Base-by-base conservation (phyloP, 768 basidiomycete genomes). In the Leucocoprinus leucothites region DNA sequence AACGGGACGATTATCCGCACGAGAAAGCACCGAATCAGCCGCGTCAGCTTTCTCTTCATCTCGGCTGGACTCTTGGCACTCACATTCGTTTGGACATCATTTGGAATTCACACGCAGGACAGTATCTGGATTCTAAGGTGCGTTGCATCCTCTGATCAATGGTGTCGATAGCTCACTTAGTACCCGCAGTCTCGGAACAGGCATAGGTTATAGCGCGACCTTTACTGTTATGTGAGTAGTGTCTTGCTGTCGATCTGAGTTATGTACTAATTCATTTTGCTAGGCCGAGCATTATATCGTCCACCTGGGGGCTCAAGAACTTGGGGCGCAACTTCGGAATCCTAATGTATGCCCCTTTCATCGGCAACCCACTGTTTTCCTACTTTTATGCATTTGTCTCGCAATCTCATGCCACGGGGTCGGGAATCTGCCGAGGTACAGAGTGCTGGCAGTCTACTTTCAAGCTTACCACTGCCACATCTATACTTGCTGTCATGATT, bases 321-420 rank as follows among this genome's bases (percentile, higher is more conserved):
- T 71, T 85, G 3, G 91, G 84, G 8, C 82, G 91, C 54, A 93
- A 93, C 67, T 92, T 82, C 57, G 89, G 89, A 22, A 67, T 89
- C 35, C 63, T 90, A 53, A 82, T 86, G 46, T 90, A 89, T 60
- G 84, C 89, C 0, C 85, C 89, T 3, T 87, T 91, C 66, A 66
- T 83, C 22, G 90, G 89, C 4, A 90, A 89, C 0, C 82, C 88
- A 1, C 34, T 82, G 0, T 91, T 91, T 65, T 90, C 91, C 2
- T 91, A 89, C 66, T 64, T 92, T 0, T 93, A 91, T 57, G 91
- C 91, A 13, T 82, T 85, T 60, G 64, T 89, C 45, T 79, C 86
- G 5, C 78, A 77, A 3, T 68, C 75, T 2, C 80, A 83, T 56
- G 73, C 79, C 8, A 42, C 65, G 3, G 70, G 65, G n/a, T 73